Conservation (phyloP, 1,284 basidiomycete species). For the Cutaneotrichosporon mucoides region DNA sequence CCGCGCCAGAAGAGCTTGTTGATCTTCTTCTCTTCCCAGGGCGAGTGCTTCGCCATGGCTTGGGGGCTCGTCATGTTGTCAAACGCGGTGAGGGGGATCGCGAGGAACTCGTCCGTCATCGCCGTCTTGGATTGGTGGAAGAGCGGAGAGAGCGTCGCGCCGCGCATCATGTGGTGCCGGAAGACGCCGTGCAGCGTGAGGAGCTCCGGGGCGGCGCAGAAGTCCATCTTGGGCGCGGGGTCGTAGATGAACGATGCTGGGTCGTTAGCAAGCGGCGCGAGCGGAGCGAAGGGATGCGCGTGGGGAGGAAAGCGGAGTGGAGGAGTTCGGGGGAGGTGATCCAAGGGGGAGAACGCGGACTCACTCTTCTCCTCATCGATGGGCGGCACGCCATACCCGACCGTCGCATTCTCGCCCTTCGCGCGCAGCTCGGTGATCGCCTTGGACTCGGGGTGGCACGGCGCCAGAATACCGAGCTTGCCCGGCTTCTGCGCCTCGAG, state of each 20-base stretch:
- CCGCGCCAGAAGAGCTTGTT: constrained; percentile 52
- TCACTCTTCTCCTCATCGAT: constrained; percentile 1
- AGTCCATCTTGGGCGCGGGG: constrained; percentile 25
- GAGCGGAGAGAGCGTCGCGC: constrained; percentile 38
- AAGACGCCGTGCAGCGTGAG: constrained; percentile 40
- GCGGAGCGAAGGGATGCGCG: constrained; percentile 5
- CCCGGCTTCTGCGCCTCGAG: constrained; percentile 2
- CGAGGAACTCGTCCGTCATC: constrained; percentile 41
- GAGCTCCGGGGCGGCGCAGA: constrained; percentile 37
- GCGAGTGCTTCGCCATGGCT: background rate
- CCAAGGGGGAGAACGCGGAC: too few relatives aligned
- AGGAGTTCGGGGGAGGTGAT: too few relatives aligned
- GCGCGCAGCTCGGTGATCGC: background rate
- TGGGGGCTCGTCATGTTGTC: constrained; percentile 28
- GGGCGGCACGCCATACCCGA: background rate
- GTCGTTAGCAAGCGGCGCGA: background rate
- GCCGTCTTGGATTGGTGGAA: constrained; percentile 46
- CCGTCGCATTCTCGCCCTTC: background rate
- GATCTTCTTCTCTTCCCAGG: constrained; percentile 44
- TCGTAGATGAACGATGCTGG: constrained; percentile 42
- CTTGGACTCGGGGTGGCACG: background rate
- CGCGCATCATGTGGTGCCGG: constrained; percentile 37
- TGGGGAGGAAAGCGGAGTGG: too few relatives aligned
- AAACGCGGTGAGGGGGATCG: constrained; percentile 46
- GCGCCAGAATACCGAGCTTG: constrained; percentile 3